Evolutionary conservation across 805 yeast genomes (phyloP), one percentile per base, ranked within the genome.

Genomic region (Maudiozyma barnettii): DNA sequence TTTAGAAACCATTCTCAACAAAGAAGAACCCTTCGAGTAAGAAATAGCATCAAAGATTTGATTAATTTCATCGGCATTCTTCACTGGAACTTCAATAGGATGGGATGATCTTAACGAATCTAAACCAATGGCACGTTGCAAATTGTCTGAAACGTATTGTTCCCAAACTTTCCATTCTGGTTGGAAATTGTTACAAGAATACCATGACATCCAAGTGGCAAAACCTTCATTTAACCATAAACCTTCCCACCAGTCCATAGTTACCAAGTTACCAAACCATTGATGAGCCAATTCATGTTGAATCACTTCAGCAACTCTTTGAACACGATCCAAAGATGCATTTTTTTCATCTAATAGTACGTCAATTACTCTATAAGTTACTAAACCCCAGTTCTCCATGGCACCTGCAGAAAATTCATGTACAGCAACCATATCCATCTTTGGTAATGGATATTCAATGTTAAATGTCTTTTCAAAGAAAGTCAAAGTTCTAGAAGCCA

Each of bases 171-270:
- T 80, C 95, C 95, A 86, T 51, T 82, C 86, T 12, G 95, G 95
- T 63, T 76, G 79, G 56, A 84, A 73, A 53, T 74, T 65, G 59
- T 83, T 81, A 45, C 82, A 82, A 16, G 89, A 81, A 46, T 54
- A 51, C 50, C 56, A 52, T 9, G 58, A 54, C 60, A 83, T 84
- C 81, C 86, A 86, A 23, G 95, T 86, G 16, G 95, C 95, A 67
- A 86, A 86, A 13, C 95, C 93, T 67, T 86, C 95, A 60, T 86
- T 86, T 51, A 86, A 76, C 95, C 95, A 86, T 54, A 86, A 72
- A 57, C 84, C 93, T 57, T 86, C 87, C 95, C 95, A 86, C 93
- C 95, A 87, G 58, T 83, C 80, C 95, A 86, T 87, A 42, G 95
- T 87, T 51, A 85, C 91, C 56, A 83, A 74, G 65, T 87, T 82